phyloP scores from a whole-genome alignment of 2,329 filamentous ascomycete genomes.

The Aspergillus flavus region DNA sequence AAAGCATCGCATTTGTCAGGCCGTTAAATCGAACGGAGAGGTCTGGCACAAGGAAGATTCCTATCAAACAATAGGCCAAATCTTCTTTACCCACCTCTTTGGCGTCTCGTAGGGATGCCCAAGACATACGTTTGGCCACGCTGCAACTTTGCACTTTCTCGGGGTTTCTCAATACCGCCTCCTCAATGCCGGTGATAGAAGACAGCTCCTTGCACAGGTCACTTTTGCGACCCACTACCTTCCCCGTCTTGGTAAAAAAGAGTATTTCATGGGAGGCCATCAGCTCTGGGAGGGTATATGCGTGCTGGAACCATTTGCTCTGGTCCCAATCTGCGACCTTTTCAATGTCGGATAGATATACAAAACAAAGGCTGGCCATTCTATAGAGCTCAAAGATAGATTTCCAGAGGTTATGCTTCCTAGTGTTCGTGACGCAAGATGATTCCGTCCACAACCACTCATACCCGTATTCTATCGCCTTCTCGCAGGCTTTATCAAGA shows the following conservation, averaged over 20 bases:
- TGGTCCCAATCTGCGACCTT: too few species aligned
- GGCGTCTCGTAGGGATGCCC: background rate
- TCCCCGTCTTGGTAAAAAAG: background rate
- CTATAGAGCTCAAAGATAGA: too few species aligned
- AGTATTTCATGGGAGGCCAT: background rate
- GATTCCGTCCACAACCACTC: too few species aligned
- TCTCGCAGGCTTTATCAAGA: too few species aligned
- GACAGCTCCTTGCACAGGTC: background rate
- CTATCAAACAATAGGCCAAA: background rate
- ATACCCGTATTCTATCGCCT: too few species aligned
- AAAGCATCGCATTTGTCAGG: background rate
- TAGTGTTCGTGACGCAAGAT: too few species aligned
- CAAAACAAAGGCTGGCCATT: too few species aligned
- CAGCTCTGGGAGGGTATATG: background rate
- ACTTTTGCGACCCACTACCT: background rate
- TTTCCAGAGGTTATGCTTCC: too few species aligned
- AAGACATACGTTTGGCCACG: background rate
- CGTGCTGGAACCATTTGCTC: background rate
- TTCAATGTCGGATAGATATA: too few species aligned
- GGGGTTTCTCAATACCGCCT: background rate
- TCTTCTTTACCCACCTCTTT: background rate
- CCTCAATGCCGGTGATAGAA: background rate
- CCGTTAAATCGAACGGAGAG: background rate
- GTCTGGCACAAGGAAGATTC: background rate
- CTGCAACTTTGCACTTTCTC: background rate